A percentile compares a stretch with the other conserved stretches of the same genome.
phyloP scores from a whole-genome alignment of 2,329 filamentous ascomycete species.

The Arthrobotrys megalospora region DNA sequence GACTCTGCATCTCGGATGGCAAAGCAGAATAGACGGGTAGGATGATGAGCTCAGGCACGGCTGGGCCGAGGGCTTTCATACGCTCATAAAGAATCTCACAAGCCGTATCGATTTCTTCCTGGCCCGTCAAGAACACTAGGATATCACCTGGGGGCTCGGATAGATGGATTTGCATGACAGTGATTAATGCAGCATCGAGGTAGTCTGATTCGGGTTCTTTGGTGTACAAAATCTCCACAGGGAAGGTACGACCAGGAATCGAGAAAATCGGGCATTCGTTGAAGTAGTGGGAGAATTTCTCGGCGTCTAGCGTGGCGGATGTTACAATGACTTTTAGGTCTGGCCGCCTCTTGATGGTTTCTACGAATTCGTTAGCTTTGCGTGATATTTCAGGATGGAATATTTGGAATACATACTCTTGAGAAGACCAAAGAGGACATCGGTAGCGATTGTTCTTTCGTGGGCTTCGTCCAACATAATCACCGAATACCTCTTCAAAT shows the following conservation, averaged over 20 bases:
- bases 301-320: slow-evolving; percentile 93
- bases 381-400: neutral
- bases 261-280: slow-evolving; percentile 96
- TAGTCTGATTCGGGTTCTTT: slow-evolving; percentile 96
- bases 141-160: slow-evolving; percentile 94
- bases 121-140: slow-evolving; percentile 94
- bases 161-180: slow-evolving; percentile 97
- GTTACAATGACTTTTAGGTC: slow-evolving; percentile 97
- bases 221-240: slow-evolving; percentile 95
- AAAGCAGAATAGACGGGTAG: slow-evolving; percentile 96
- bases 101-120: slow-evolving; percentile 96
- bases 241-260: slow-evolving; percentile 93
- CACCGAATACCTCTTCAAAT: slow-evolving; percentile 89
- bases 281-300: slow-evolving; percentile 97
- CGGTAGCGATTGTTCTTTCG: slow-evolving; percentile 95
- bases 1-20: slow-evolving; percentile 91
- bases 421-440: slow-evolving; percentile 91
- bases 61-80: slow-evolving; percentile 94
- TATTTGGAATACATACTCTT: slow-evolving; percentile 71
- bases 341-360: slow-evolving; percentile 85
- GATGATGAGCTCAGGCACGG: slow-evolving; percentile 91
- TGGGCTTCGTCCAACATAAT: slow-evolving; percentile 99
- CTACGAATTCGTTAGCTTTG: slow-evolving; percentile 67
- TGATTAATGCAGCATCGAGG: slow-evolving; percentile 91
- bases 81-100: slow-evolving; percentile 94